A percentile compares a stretch with the other conserved stretches of the same genome.
Evolutionary conservation across 1,284 basidiomycete genomes (phyloP).

Genomic region (Paramarasmius palmivorus): DNA sequence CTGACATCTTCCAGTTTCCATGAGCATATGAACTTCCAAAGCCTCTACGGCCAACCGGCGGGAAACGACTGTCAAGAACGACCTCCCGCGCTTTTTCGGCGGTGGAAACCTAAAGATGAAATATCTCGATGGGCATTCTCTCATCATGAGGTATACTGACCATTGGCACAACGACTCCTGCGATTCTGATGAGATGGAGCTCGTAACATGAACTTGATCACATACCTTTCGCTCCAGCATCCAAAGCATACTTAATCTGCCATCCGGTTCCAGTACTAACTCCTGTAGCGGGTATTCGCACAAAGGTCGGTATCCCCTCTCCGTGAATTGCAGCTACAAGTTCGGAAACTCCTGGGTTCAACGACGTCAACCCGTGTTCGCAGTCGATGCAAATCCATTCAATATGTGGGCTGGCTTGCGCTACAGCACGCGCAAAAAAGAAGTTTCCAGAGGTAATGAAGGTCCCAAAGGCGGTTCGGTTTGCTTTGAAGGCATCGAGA

Average conservation of each 20-base stretch:
- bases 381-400: slow-evolving; percentile 67
- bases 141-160: slow-evolving; percentile 29
- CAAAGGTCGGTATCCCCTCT: slow-evolving; percentile 50
- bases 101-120: slow-evolving; percentile 46
- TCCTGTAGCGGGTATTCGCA: slow-evolving; percentile 64
- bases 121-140: neutral
- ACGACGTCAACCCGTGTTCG: slow-evolving; percentile 60
- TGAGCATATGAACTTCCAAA: slow-evolving; percentile 65
- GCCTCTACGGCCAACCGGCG: slow-evolving; percentile 57
- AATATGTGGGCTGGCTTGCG: slow-evolving; percentile 52
- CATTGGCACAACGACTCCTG: slow-evolving; percentile 54
- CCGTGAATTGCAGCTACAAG: slow-evolving; percentile 50
- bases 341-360: slow-evolving; percentile 57
- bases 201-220: neutral
- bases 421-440: slow-evolving; percentile 55
- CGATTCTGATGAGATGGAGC: neutral
- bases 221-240: slow-evolving; percentile 62
- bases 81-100: slow-evolving; percentile 57
- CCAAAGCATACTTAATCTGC: slow-evolving; percentile 70
- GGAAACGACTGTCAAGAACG: slow-evolving; percentile 56
- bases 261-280: slow-evolving; percentile 52
- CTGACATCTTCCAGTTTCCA: slow-evolving; percentile 50
- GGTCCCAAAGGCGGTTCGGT: slow-evolving; percentile 66
- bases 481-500: slow-evolving; percentile 45
- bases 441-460: slow-evolving; percentile 64